A percentile compares a stretch with the other conserved stretches of the same genome.
These are phyloP conservation scores for Pelargonium nanum DNA, from an alignment of 345 rosid species.

Conservation along the genomic window DNA sequence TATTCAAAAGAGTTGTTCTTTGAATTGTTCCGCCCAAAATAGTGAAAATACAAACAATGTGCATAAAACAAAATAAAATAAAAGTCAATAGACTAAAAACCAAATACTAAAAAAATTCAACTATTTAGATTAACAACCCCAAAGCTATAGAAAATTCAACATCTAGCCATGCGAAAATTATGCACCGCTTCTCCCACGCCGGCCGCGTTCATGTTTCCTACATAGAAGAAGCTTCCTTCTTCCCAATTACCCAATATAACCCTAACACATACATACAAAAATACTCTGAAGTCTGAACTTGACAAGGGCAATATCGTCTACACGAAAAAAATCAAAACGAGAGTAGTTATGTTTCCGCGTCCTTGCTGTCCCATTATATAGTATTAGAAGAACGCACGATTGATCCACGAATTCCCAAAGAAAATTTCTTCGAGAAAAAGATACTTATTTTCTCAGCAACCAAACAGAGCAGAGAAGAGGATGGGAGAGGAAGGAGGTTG, in stretches of 20 bases:
- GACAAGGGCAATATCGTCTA: constrained; percentile 6
- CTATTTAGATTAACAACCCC: neutral
- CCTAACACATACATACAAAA: neutral
- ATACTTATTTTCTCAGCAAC: neutral
- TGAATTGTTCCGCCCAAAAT: too few species aligned
- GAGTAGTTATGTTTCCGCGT: neutral
- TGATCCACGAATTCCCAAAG: neutral
- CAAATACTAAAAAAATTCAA: too few species aligned
- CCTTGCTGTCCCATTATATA: neutral
- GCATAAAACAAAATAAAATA: too few species aligned
- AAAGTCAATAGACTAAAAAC: too few species aligned
- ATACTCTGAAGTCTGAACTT: neutral
- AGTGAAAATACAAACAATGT: too few species aligned
- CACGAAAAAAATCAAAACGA: neutral
- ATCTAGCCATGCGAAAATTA: neutral
- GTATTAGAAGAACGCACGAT: neutral
- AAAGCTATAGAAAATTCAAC: neutral
- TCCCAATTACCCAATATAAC: constrained; percentile 3
- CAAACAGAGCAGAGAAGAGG: neutral
- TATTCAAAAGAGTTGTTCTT: too few species aligned
- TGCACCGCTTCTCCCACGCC: neutral
- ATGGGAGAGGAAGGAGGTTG: constrained; percentile 38
- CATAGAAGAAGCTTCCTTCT: neutral
- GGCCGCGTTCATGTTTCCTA: neutral
- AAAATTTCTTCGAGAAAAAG: too few species aligned